Percentiles rank a stretch among this genome's conserved stretches.
phyloP scores from a whole-genome alignment of 768 basidiomycete genomes.

The Agrocybe pediades region DNA sequence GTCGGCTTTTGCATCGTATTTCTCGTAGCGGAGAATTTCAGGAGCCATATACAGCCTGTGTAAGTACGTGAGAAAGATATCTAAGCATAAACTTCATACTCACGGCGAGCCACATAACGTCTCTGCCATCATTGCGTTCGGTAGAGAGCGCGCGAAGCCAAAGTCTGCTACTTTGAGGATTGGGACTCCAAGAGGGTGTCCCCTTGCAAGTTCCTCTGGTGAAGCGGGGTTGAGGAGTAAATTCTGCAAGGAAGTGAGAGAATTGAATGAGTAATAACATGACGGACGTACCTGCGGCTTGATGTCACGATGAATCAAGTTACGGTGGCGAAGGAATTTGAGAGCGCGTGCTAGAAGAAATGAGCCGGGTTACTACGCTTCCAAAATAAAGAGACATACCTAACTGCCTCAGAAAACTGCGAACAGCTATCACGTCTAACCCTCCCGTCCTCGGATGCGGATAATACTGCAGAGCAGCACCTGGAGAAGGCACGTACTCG shows the following conservation, averaged over 20 bases:
- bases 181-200: slow-evolving; percentile 91
- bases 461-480: slow-evolving; percentile 78
- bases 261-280: slow-evolving; percentile 3
- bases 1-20: slow-evolving; percentile 97
- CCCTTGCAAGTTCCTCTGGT: slow-evolving; percentile 75
- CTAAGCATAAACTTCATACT: slow-evolving; percentile 32
- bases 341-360: slow-evolving; percentile 77
- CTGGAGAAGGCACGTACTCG: slow-evolving; percentile 74
- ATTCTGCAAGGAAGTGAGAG: slow-evolving; percentile 58
- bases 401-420: slow-evolving; percentile 90
- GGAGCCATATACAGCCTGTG: slow-evolving; percentile 96
- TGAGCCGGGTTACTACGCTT: neutral
- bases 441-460: slow-evolving; percentile 92
- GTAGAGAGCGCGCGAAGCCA: slow-evolving; percentile 92
- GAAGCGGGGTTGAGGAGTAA: slow-evolving; percentile 85
- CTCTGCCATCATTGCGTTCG: slow-evolving; percentile 93
- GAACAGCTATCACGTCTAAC: slow-evolving; percentile 85
- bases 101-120: slow-evolving; percentile 97
- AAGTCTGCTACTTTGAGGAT: slow-evolving; percentile 98
- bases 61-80: slow-evolving; percentile 2
- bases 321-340: slow-evolving; percentile 85
- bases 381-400: slow-evolving; percentile 44
- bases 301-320: slow-evolving; percentile 95
- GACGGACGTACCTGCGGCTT: slow-evolving; percentile 75
- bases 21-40: slow-evolving; percentile 94